phyloP scores from a whole-genome alignment of 345 rosid species.

The Turnera subulata region DNA sequence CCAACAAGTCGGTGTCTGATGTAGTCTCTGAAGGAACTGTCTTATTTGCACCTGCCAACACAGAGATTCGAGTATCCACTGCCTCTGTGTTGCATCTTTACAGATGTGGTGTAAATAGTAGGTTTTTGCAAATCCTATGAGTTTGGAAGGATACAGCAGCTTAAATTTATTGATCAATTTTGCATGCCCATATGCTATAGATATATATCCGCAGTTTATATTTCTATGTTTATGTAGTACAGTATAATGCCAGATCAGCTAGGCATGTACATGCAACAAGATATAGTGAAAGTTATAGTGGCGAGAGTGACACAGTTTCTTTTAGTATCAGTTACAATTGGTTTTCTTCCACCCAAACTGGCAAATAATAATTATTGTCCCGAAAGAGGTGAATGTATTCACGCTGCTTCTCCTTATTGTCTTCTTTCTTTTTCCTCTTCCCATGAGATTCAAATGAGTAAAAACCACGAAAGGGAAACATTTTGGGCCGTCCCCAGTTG shows the following conservation, averaged over 20 bases:
- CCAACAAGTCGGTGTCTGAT: constrained; percentile 35
- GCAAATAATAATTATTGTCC: background rate
- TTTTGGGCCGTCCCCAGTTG: too few relatives aligned
- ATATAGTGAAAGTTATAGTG: background rate
- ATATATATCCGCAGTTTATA: background rate
- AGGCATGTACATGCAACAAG: constrained; percentile 10
- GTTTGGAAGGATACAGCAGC: constrained; percentile 3
- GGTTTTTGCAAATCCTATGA: constrained; percentile 45
- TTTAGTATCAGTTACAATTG: too few relatives aligned
- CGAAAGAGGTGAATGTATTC: too few relatives aligned
- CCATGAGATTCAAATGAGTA: too few relatives aligned
- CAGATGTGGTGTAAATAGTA: constrained; percentile 80
- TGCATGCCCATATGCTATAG: background rate
- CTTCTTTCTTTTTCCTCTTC: too few relatives aligned
- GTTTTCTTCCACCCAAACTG: background rate
- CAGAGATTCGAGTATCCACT: constrained; percentile 46
- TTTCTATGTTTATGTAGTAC: background rate
- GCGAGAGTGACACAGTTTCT: too few relatives aligned
- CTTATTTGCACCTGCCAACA: constrained; percentile 69
- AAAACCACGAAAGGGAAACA: too few relatives aligned
- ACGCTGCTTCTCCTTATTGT: too few relatives aligned
- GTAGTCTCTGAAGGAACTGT: constrained; percentile 71
- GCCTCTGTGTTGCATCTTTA: constrained; percentile 59
- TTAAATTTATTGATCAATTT: background rate
- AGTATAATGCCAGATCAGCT: background rate